Conservation (phyloP, 2,329 filamentous ascomycete species). For the Calonectria ilicicola region DNA sequence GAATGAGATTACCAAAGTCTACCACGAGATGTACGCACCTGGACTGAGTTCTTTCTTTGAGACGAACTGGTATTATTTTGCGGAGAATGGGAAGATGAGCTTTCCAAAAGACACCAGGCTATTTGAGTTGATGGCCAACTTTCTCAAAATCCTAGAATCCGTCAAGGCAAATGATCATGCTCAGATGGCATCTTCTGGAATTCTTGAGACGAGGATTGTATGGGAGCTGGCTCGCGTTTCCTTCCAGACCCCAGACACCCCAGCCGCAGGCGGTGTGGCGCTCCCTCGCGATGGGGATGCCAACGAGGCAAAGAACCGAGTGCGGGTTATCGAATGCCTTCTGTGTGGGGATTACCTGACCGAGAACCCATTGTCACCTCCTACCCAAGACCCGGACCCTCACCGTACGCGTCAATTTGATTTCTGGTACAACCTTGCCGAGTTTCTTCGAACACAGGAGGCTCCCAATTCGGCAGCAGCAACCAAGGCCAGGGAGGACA, state of each 20-base stretch:
- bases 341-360: slow-evolving; percentile 77
- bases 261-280: slow-evolving; percentile 43
- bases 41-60: slow-evolving; percentile 84
- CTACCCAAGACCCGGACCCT: slow-evolving; percentile 63
- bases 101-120: slow-evolving; percentile 66
- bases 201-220: slow-evolving; percentile 69
- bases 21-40: slow-evolving; percentile 80
- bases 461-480: slow-evolving; percentile 59
- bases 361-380: slow-evolving; percentile 66
- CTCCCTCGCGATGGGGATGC: slow-evolving; percentile 69
- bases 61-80: slow-evolving; percentile 81
- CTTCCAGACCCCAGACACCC: slow-evolving; percentile 51
- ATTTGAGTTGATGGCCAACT: slow-evolving; percentile 75
- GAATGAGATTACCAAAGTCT: slow-evolving; percentile 78
- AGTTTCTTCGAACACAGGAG: slow-evolving; percentile 71
- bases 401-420: slow-evolving; percentile 74
- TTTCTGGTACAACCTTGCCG: slow-evolving; percentile 85
- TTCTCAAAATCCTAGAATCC: slow-evolving; percentile 67
- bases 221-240: slow-evolving; percentile 69
- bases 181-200: slow-evolving; percentile 65
- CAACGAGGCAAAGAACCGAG: slow-evolving; percentile 74
- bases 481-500: slow-evolving; percentile 71
- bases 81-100: slow-evolving; percentile 57
- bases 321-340: slow-evolving; percentile 81
- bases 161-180: slow-evolving; percentile 62